Evolutionary conservation across 495 filamentous ascomycete species (phyloP), one percentile per base, ranked within the genome.

Genomic region (Podospora tetraspora): DNA sequence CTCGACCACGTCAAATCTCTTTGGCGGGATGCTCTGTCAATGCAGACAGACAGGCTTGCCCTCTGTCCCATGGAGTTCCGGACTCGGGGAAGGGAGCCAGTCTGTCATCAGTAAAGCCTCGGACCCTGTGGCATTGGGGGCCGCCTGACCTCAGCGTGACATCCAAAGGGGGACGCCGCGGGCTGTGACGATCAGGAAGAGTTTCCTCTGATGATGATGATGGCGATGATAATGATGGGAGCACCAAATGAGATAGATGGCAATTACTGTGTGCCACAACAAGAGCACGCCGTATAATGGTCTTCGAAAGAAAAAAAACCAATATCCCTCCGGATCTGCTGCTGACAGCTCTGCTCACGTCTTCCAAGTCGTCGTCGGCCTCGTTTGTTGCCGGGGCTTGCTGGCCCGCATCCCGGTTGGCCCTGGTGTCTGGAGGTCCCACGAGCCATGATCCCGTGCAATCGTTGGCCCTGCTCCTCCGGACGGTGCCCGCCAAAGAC

Each of bases 81-180:
- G 32, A 43, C 29, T 64, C 32, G 43, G 62, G 37, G 30, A 19
- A 65, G 56, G 27, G 25, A 25, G 25, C 25, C 25, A 25, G 25
- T 25, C 19, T 16, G 59, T 29, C 61, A 61, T 29, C 61, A 61
- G 68, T 59, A 65, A 70, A 67, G 64, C 65, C 69, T 70, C 69
- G 69, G 69, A 61, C 64, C 65, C 69, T 70, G 69, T 65, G 57
- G 59, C 34, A 24, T 52, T 37, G 32, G 61, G 57, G 64, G 64
- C 63, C 71, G 64, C 68, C 69, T 72, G 73, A 71, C 73, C 71
- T 71, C 65, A 71, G 58, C 67, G 71, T 73, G 71, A 75, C 73
- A 75, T 71, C 63, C 73, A 63, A 68, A 27, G 34, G 30, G 59
- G 29, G 68, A 64, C 66, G 66, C 43, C 60, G 7, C 59, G 29